A percentile compares a stretch with the other conserved stretches of the same genome.
Conservation (phyloP, 148 eudicot genomes). For the Hydrangea macrophylla region DNA sequence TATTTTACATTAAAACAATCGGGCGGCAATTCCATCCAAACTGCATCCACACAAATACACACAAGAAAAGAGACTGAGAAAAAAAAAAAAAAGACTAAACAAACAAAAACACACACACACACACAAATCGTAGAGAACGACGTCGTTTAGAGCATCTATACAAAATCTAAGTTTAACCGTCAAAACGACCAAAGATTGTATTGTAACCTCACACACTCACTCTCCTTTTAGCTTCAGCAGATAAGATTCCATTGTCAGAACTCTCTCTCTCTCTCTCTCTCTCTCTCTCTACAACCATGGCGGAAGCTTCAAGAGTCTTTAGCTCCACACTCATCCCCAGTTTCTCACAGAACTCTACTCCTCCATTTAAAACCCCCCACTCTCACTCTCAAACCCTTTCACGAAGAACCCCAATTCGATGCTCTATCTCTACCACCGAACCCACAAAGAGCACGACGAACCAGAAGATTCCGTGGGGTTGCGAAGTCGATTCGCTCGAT, state of each 20-base stretch:
- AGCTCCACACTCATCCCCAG: conserved; percentile 37
- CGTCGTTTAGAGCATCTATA: no score
- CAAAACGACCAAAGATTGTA: background rate
- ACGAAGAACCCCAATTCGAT: conserved; percentile 19
- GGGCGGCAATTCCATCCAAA: no score
- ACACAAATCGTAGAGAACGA: no score
- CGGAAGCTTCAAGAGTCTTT: conserved; percentile 45
- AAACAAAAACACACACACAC: no score
- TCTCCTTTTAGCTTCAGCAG: conserved; percentile 7
- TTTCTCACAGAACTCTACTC: conserved; percentile 18
- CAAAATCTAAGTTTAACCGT: no score
- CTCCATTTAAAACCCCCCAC: background rate
- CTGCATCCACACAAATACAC: no score
- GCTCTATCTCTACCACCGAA: conserved; percentile 45
- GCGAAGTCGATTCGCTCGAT: conserved; percentile 75
- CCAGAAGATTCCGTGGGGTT: conserved; percentile 66
- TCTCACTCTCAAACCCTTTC: conserved; percentile 5
- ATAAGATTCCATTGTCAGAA: conserved; percentile 31
- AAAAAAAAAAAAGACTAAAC: no score
- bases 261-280: conserved; percentile 8
- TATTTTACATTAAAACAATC: no score
- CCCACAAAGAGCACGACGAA: conserved; percentile 3
- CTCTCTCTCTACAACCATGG: conserved; percentile 51
- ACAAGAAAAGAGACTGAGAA: no score
- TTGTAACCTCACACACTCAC: background rate